phyloP scores from a whole-genome alignment of 192 early-diverging fungal species.

The Coemansia biformis region DNA sequence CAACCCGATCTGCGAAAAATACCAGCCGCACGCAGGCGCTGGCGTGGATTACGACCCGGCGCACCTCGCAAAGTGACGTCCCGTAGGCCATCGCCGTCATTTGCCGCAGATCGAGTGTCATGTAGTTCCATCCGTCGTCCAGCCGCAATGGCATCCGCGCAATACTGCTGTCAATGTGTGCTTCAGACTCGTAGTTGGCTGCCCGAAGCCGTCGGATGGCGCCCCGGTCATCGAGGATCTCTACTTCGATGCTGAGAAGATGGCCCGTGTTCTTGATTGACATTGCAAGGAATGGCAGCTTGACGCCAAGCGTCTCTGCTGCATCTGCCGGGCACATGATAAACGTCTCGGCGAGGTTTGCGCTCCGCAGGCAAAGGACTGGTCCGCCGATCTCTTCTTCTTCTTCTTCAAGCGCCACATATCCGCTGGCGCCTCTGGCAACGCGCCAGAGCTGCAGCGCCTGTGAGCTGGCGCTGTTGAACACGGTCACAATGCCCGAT shows the following conservation, averaged over 20 bases:
- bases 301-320: conserved; percentile 81
- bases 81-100: conserved; percentile 85
- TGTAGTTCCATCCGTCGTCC: conserved; percentile 95
- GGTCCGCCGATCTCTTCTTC: conserved; percentile 2
- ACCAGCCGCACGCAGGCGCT: conserved; percentile 83
- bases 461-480: conserved; percentile 33
- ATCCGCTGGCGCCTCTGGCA: not conserved
- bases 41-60: conserved; percentile 85
- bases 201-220: conserved; percentile 76
- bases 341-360: conserved; percentile 78
- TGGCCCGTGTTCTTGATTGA: conserved; percentile 83
- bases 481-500: conserved; percentile 32
- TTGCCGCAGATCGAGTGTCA: conserved; percentile 84
- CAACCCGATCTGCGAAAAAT: conserved; percentile 86
- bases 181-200: conserved; percentile 62
- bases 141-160: conserved; percentile 89
- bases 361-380: conserved; percentile 19
- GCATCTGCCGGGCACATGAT: conserved; percentile 76
- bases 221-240: conserved; percentile 80
- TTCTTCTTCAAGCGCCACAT: conserved; percentile 1
- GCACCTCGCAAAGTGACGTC: conserved; percentile 80
- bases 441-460: conserved; percentile 35
- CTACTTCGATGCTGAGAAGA: conserved; percentile 90
- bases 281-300: conserved; percentile 82
- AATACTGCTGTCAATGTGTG: conserved; percentile 53